Percentiles rank a stretch among this genome's conserved stretches.
Evolutionary conservation across 768 basidiomycete species (phyloP).

Genomic region (Pisolithus orientalis): DNA sequence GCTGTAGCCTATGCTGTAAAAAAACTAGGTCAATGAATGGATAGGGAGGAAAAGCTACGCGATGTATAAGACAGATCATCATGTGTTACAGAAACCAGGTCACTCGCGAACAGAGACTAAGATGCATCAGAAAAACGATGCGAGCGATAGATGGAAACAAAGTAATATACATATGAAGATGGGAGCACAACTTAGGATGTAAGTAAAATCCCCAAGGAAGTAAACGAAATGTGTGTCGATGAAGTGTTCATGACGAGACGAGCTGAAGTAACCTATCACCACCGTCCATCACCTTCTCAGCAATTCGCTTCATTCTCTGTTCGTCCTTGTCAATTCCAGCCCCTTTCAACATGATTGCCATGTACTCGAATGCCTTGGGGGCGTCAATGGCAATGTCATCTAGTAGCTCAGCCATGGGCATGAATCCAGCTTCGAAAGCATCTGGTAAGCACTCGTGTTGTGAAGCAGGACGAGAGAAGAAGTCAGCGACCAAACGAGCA

Average conservation of each 20-base stretch:
- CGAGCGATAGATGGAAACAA: conserved; percentile 25
- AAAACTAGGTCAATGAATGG: conserved; percentile 11
- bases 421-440: conserved; percentile 72
- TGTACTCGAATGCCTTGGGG: conserved; percentile 74
- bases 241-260: conserved; percentile 35
- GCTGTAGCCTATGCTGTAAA: conserved; percentile 23
- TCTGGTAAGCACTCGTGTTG: conserved; percentile 51
- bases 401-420: conserved; percentile 62
- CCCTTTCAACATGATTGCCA: conserved; percentile 70
- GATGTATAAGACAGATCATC: conserved; percentile 18
- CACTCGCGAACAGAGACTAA: conserved; percentile 26
- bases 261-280: conserved; percentile 51
- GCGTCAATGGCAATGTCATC: conserved; percentile 90
- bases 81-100: conserved; percentile 20
- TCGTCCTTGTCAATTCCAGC: conserved; percentile 60
- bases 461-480: conserved; percentile 58
- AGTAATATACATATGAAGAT: conserved; percentile 31
- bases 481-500: conserved; percentile 66
- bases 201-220: conserved; percentile 7
- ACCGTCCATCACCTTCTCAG: conserved; percentile 55
- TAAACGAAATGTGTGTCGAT: conserved; percentile 13
- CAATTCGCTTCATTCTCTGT: conserved; percentile 48
- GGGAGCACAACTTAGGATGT: background rate
- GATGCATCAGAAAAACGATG: conserved; percentile 14
- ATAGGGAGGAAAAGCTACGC: conserved; percentile 13